Evolutionary conservation across 371 early-diverging fungal species (phyloP).

Genomic region (Lichtheimia hyalospora): DNA sequence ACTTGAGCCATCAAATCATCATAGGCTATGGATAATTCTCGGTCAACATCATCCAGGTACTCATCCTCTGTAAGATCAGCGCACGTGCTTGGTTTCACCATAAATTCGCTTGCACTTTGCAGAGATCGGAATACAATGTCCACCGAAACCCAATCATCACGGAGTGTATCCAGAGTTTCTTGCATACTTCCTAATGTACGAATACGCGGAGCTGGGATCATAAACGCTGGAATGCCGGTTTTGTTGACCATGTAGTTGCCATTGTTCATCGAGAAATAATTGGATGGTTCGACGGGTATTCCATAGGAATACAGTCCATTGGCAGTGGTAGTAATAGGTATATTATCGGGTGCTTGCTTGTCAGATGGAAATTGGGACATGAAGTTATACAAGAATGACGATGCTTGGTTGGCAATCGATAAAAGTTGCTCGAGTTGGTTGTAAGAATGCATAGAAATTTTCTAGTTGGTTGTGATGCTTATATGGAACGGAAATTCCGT

Average conservation of each 20-base stretch:
- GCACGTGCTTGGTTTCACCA: conserved; percentile 2
- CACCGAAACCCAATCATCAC: conserved; percentile 18
- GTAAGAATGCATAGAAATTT: too few species aligned
- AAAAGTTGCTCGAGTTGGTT: too few species aligned
- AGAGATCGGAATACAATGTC: conserved; percentile 18
- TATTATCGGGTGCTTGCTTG: too few species aligned
- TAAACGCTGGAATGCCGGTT: not conserved
- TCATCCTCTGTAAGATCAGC: conserved; percentile 12
- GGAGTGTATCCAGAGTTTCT: conserved; percentile 12
- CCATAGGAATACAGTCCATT: too few species aligned
- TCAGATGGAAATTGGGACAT: too few species aligned
- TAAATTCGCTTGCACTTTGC: conserved; percentile 10
- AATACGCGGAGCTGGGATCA: not conserved
- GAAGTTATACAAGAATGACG: too few species aligned
- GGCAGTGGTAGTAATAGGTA: too few species aligned
- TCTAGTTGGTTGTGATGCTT: too few species aligned
- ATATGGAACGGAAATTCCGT: too few species aligned
- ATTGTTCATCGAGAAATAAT: not conserved
- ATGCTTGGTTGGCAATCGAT: too few species aligned
- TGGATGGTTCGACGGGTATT: not conserved
- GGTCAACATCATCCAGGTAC: conserved; percentile 23
- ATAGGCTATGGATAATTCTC: conserved; percentile 24
- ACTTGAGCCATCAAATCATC: conserved; percentile 27
- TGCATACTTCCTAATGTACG: conserved; percentile 5
- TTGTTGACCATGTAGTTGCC: not conserved